A percentile compares a stretch with the other conserved stretches of the same genome.
Conservation (phyloP, 305 asterid species). For the Fraxinus velutina region DNA sequence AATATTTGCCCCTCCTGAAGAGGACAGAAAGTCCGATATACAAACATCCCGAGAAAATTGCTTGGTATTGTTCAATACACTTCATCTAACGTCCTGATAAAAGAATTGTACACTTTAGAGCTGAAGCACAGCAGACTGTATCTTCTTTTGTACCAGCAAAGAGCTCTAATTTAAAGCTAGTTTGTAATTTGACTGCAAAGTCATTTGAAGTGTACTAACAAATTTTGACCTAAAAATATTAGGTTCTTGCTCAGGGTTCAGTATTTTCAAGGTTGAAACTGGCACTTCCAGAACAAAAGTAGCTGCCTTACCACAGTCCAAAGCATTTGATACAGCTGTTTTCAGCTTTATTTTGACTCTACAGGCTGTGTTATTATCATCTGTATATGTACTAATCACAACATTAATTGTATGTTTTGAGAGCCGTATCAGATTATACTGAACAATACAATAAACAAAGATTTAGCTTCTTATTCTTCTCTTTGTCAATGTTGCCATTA, state of each 20-base stretch:
- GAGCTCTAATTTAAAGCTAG: neutral
- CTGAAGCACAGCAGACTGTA: neutral
- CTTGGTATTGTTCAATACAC: neutral
- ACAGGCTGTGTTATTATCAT: neutral
- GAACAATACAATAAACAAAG: neutral
- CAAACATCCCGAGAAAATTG: neutral
- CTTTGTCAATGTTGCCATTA: neutral
- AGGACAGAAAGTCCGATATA: neutral
- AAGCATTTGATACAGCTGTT: neutral
- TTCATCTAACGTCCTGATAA: neutral
- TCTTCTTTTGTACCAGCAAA: neutral
- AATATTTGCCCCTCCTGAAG: neutral
- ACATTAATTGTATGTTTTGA: neutral
- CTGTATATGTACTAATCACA: neutral
- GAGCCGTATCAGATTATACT: neutral
- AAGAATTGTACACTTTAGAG: neutral
- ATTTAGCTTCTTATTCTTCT: neutral
- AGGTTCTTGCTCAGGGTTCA: neutral
- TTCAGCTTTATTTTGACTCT: neutral
- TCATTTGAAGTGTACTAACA: neutral
- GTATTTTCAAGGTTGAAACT: neutral
- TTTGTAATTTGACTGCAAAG: neutral
- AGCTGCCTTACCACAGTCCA: neutral
- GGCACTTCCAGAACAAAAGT: neutral
- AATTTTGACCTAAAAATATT: neutral